Evolutionary conservation across 352 stramenopile species (phyloP), one percentile per base, ranked within the genome.

Genomic region (Plasmopara halstedii): DNA sequence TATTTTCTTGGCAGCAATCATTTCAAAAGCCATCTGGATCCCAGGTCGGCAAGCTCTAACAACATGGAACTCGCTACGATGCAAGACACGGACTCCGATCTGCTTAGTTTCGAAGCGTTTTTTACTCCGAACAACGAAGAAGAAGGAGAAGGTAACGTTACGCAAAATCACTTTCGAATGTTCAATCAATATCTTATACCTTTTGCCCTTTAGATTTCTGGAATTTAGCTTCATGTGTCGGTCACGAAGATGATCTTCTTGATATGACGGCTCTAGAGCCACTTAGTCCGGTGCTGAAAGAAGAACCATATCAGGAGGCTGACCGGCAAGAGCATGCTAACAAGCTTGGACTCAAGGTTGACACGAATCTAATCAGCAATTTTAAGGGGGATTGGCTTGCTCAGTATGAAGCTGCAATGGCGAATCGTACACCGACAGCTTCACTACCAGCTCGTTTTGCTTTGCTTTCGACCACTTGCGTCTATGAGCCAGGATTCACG

Each of bases 61-160:
- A 11, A 18, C 25, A 52, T 51, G 35, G 35, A 60, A 44, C 19
- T 50, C 26, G 48, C 36, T 21, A 45, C 33, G 22, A 67, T 67
- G 59, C 59, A 64, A 27, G 59, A 73, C 42, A 56, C 62, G 44
- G 60, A 70, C 43, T 54, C 43, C 8, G 64, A 68, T 11, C 31
- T 73, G 38, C 36, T 67, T 31, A 65, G 60, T 40, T 67, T 73
- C 14, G 52, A 73, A 44, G 29, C 51, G 9, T 67, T 73, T 42
- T 70, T 70, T 44, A 13, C 39, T 27, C 32, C 52, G 2, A 55
- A 58, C 50, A 62, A 66, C 21, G 59, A 70, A 15, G 64, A 73
- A 2, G 50, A 50, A 6, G 52, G 57, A 17, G 39, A 58, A 15
- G 54, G 63, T 56, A 52, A 23, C 8, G 2, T 34, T 18, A 3